These are phyloP conservation scores for Trametes meyenii DNA, from an alignment of 768 basidiomycete genomes.

Conservation along the genomic window DNA sequence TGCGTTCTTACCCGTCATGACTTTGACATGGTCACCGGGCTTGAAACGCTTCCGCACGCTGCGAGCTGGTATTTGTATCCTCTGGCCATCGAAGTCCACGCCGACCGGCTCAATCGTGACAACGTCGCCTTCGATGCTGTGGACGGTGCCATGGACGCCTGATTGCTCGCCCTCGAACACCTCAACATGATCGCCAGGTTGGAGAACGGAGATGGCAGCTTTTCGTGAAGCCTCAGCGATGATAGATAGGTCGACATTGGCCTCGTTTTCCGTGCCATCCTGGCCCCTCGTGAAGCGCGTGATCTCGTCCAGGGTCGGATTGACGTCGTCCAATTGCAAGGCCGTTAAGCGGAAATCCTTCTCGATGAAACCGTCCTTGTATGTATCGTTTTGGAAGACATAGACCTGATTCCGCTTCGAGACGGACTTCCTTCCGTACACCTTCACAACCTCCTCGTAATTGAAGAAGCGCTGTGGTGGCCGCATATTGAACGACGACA, in stretches of 20 bases:
- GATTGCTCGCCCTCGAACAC: constrained; percentile 97
- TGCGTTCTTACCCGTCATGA: constrained; percentile 92
- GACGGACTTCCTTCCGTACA: constrained; percentile 79
- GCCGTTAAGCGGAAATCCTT: constrained; percentile 89
- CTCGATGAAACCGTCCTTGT: constrained; percentile 92
- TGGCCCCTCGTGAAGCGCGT: constrained; percentile 82
- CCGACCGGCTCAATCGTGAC: constrained; percentile 82
- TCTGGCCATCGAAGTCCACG: constrained; percentile 83
- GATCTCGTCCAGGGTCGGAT: constrained; percentile 96
- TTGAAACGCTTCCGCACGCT: constrained; percentile 95
- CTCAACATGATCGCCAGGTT: constrained; percentile 97
- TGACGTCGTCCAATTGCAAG: constrained; percentile 83
- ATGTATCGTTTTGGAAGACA: constrained; percentile 92
- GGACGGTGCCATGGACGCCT: constrained; percentile 90
- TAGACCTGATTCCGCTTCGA: constrained; percentile 73
- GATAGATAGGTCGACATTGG: constrained; percentile 81
- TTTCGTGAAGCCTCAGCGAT: constrained; percentile 93
- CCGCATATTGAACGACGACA: constrained; percentile 59
- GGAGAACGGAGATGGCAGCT: constrained; percentile 90
- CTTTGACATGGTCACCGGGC: constrained; percentile 97
- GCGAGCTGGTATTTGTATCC: constrained; percentile 82
- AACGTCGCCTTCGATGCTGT: constrained; percentile 84
- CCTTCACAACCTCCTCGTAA: constrained; percentile 87
- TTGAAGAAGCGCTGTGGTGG: constrained; percentile 94
- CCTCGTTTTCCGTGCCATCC: constrained; percentile 68